Evolutionary conservation across 495 filamentous ascomycete species (phyloP), one percentile per base, ranked within the genome.

Genomic region (Chaetomidium leptoderma): DNA sequence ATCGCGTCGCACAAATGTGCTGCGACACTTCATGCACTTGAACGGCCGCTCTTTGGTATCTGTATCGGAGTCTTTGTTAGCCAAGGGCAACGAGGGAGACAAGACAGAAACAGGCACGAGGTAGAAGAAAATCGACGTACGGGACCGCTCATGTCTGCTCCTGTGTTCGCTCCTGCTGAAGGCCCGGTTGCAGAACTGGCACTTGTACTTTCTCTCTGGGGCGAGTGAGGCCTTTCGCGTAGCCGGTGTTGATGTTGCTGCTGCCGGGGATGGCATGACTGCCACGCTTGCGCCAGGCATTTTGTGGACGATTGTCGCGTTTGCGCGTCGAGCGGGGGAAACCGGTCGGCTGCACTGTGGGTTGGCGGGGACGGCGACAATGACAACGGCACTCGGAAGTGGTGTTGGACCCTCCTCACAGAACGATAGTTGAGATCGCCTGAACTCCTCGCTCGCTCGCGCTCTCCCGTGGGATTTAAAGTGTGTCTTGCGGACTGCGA

Each of bases 1-100:
- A 75, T 98, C 93, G 75, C 93, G 88, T 71, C 93, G 88, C 62
- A 98, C 93, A 66, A 98, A 98, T 57, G 93, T 98, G 80, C 93
- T 97, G 66, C 92, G 83, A 76, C 93, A 98, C 78, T 98, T 98
- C 69, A 86, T 77, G 76, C 93, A 98, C 70, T 97, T 97, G 82
- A 98, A 98, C 33, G 93, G 93, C 57, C 93, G 88, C 74, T 98
- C 93, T 78, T 98, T 98, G 50, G 93, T 98, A 75, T 97, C 92
- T 96, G 76, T 63, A 56, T 45, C 45, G 8, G 16, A 40, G 57
- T 65, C 29, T 36, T 17, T 32, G 30, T 39, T 16, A 39, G 36
- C 8, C 8, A 19, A 48, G 10, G 16, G 13, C 30, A 27, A 30
- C 42, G 40, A 21, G 23, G 23, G 35, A 30, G 24, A 17, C 23